Evolutionary conservation across 2,329 filamentous ascomycete genomes (phyloP), one percentile per base, ranked within the genome.

Genomic region (Cyclaneusma minus): DNA sequence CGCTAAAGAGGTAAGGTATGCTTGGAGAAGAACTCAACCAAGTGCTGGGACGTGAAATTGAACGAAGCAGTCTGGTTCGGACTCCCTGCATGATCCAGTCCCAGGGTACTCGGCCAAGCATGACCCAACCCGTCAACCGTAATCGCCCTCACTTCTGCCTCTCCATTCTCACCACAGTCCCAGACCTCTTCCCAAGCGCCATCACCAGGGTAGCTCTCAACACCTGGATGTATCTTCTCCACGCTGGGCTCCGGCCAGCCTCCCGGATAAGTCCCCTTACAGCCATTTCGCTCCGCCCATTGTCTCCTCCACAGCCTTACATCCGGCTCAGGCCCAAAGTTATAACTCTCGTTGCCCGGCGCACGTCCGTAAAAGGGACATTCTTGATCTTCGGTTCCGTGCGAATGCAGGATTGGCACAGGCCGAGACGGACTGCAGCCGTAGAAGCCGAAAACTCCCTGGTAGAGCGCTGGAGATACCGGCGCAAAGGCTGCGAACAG

Each of bases 401-500:
- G 29, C 3, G 16, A 11, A 5, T 31, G 21, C 3, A 24, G 22
- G 4, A 24, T 20, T 7, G 17, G 29, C 9, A 9, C 13, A 9
- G 16, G 17, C 21, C 12, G 30, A 8, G 19, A 28, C 10, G 9
- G 33, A 7, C 13, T 30, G 26, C 15, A 29, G 24, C 17, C 24
- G 12, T 16, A 29, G 25, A n/a, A 20, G 7, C 21, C 28, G 26
- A 16, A 14, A 7, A 13, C 20, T 4, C 12, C 16, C 16, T 16
- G 36, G 35, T 62, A 61, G 21, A 53, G 48, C 3, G 57, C 57
- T 3, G 51, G 52, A 2, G 53, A 47, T 4, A 51, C 51, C 11
- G 54, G 48, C 0, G 53, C 56, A 30, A 60, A 59, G 2, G 55
- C 58, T 4, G 55, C 55, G 26, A 61, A 54, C 10, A 39, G 40